Evolutionary conservation across 192 early-diverging fungal species (phyloP).

Genomic region (Chytriomyces sp.): DNA sequence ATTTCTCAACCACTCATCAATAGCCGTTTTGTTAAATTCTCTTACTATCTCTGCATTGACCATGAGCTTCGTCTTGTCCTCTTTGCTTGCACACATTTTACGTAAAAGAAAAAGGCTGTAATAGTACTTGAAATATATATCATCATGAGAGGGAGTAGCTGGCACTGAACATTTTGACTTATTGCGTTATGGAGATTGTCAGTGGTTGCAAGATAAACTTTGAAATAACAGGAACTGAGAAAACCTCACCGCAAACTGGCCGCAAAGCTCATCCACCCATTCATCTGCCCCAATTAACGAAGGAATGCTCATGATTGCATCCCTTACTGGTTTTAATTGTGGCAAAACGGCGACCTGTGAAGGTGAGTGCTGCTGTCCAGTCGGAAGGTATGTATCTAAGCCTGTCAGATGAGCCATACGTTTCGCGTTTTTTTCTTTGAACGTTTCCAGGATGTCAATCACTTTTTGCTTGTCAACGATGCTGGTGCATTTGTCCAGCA

Average conservation of each 20-base stretch:
- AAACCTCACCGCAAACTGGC: background rate
- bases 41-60: too few relatives aligned
- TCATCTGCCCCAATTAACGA: background rate
- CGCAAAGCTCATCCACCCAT: background rate
- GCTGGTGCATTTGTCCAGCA: background rate
- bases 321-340: background rate
- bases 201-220: too few relatives aligned
- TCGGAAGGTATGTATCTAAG: background rate
- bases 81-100: too few relatives aligned
- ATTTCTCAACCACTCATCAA: too few relatives aligned
- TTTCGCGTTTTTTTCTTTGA: background rate
- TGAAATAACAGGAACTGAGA: too few relatives aligned
- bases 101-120: too few relatives aligned
- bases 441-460: background rate
- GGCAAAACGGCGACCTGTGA: background rate
- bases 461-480: background rate
- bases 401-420: background rate
- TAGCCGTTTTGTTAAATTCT: too few relatives aligned
- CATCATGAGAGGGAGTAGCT: too few relatives aligned
- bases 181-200: too few relatives aligned
- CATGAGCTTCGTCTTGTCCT: too few relatives aligned
- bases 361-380: background rate
- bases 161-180: too few relatives aligned
- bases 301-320: background rate
- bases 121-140: too few relatives aligned